Evolutionary conservation across 2,329 filamentous ascomycete genomes (phyloP).

Genomic region (Xylaria sp.): DNA sequence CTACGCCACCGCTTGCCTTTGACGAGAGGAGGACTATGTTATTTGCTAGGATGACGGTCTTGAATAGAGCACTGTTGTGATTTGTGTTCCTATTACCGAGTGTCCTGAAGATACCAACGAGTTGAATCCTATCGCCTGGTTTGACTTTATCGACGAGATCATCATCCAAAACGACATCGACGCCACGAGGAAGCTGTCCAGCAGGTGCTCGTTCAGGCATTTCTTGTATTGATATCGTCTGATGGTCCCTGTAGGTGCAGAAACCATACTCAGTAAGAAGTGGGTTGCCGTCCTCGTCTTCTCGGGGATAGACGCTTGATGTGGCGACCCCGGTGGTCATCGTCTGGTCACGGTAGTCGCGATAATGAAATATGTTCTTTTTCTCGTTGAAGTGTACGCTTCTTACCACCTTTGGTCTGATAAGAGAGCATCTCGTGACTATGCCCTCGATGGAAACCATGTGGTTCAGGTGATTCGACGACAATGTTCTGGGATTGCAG

Average conservation of each 20-base stretch:
- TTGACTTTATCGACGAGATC: slow-evolving; percentile 95
- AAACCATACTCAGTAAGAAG: slow-evolving; percentile 96
- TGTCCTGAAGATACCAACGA: slow-evolving; percentile 95
- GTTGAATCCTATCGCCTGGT: slow-evolving; percentile 92
- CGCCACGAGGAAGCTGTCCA: slow-evolving; percentile 91
- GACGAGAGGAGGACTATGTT: slow-evolving; percentile 94
- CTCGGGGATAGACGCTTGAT: slow-evolving; percentile 91
- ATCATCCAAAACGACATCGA: slow-evolving; percentile 96
- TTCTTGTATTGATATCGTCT: slow-evolving; percentile 97
- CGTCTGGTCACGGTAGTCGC: slow-evolving; percentile 95
- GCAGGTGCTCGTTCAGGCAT: slow-evolving; percentile 98
- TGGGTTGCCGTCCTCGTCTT: slow-evolving; percentile 92
- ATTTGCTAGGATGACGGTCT: slow-evolving; percentile 92
- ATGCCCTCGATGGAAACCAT: slow-evolving; percentile 99
- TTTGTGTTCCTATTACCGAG: slow-evolving; percentile 94
- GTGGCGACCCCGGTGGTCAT: slow-evolving; percentile 94
- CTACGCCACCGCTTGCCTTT: slow-evolving; percentile 94
- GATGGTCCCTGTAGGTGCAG: slow-evolving; percentile 94
- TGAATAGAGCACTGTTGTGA: slow-evolving; percentile 91
- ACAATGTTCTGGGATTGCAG: slow-evolving; percentile 93
- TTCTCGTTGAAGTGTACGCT: slow-evolving; percentile 96
- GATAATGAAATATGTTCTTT: slow-evolving; percentile 85
- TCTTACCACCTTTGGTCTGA: slow-evolving; percentile 96
- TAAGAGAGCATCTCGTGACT: slow-evolving; percentile 93
- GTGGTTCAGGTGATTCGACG: slow-evolving; percentile 88